Evolutionary conservation across 495 filamentous ascomycete species (phyloP), one percentile per base, ranked within the genome.

Genomic region (Glarea lozoyensis): DNA sequence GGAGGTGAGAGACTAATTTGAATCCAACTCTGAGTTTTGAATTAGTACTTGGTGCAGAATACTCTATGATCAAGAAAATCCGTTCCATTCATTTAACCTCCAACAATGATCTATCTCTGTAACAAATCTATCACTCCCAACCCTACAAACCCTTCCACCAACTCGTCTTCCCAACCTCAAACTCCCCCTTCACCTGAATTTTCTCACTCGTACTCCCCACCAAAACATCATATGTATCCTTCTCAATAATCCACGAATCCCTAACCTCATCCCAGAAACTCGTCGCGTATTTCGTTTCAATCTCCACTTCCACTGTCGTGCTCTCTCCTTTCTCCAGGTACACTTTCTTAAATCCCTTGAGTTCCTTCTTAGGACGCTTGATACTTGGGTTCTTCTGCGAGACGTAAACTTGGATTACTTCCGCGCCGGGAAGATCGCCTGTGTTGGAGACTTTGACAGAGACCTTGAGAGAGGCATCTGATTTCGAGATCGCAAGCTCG

Each of bases 291-390:
- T 77, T 81, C 63, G 45, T 81, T 80, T 60, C 45, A 21, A 56
- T 40, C 0, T 0, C 4, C 3, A 53, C 23, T 18, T 56, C 42
- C 20, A 92, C 71, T 18, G 70, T 67, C 61, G 78, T 78, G 2
- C 70, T 77, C 68, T 90, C 78, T 1, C 81, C 81, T 0, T 78
- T 71, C 42, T 80, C 70, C 5, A 93, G 59, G 27, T 62, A 62
- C 0, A 90, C 80, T 60, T 92, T 92, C 52, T 77, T 72, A 58
- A 93, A 93, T 0, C 81, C 85, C 43, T 82, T 83, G 1, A 93
- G 65, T 58, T 88, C 82, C 44, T 86, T 84, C 40, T 81, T 73
- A 2, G 88, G 85, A 16, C 84, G 67, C 18, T 44, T 39, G 30
- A 55, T 60, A 34, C 50, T 55, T 2, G 59, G 56, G n/a, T 53